phyloP scores from a whole-genome alignment of 2,329 filamentous ascomycete species.

The Nemania sp. region DNA sequence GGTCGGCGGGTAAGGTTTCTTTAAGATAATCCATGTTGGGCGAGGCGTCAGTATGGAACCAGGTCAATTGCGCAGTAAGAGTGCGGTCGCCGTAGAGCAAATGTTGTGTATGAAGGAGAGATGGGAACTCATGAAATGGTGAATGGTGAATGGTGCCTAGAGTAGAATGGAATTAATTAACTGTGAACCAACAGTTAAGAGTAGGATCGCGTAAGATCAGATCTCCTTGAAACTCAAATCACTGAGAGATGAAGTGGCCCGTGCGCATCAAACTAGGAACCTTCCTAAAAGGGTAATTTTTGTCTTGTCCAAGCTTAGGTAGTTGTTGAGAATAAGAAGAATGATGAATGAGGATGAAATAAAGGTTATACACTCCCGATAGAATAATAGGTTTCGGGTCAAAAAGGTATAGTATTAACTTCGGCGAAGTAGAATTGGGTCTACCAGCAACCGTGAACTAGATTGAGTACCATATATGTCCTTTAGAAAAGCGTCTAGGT shows the following conservation, averaged over 20 bases:
- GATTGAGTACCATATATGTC: too few relatives aligned
- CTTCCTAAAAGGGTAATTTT: slow-evolving; percentile 31
- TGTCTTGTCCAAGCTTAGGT: not conserved
- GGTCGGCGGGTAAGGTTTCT: slow-evolving; percentile 61
- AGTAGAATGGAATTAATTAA: slow-evolving; percentile 16
- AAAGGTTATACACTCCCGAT: too few relatives aligned
- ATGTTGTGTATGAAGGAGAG: not conserved
- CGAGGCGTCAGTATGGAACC: not conserved
- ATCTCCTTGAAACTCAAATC: slow-evolving; percentile 17
- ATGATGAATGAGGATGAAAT: too few relatives aligned
- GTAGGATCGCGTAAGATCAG: not conserved
- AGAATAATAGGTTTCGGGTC: too few relatives aligned
- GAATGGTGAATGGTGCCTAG: too few relatives aligned
- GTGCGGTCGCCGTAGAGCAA: not conserved
- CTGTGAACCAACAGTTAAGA: too few relatives aligned
- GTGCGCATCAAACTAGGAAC: slow-evolving; percentile 20
- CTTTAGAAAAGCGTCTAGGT: too few relatives aligned
- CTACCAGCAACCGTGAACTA: too few relatives aligned
- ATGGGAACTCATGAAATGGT: not conserved
- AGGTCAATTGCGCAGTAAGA: not conserved
- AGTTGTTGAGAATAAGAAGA: too few relatives aligned
- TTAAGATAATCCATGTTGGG: slow-evolving; percentile 43
- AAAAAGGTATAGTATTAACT: too few relatives aligned
- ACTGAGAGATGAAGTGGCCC: slow-evolving; percentile 4
- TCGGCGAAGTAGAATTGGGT: too few relatives aligned